These are phyloP conservation scores for Ascochyta viciae-villosae DNA, from an alignment of 2,329 filamentous ascomycete species.

Conservation along the genomic window DNA sequence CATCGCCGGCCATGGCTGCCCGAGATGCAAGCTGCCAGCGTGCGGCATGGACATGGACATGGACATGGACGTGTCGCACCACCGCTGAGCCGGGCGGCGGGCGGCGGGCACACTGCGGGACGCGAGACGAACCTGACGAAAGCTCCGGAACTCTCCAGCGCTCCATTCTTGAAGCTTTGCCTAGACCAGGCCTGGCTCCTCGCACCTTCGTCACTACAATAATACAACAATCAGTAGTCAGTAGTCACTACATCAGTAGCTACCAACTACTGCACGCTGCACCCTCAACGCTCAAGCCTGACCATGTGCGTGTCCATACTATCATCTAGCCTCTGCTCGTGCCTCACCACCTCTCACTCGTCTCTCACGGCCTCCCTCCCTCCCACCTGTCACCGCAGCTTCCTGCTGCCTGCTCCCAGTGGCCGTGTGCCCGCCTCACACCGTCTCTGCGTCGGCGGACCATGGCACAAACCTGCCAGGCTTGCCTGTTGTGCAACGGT, in stretches of 20 bases:
- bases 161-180: constrained; percentile 1
- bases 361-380: background rate
- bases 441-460: constrained; percentile 4
- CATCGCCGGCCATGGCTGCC: background rate
- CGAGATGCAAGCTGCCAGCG: background rate
- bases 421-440: constrained; percentile 10
- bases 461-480: constrained; percentile 6
- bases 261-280: too few relatives aligned
- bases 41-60: too few relatives aligned
- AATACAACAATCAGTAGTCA: too few relatives aligned
- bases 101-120: constrained; percentile 4
- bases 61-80: background rate
- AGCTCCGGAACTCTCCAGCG: constrained; percentile 5
- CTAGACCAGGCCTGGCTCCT: constrained; percentile 10
- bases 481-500: constrained; percentile 11
- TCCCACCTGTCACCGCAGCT: too few relatives aligned
- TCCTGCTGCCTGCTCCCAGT: background rate
- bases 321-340: too few relatives aligned
- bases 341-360: background rate
- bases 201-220: background rate
- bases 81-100: background rate
- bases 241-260: too few relatives aligned
- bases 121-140: constrained; percentile 5
- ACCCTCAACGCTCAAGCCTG: too few relatives aligned
- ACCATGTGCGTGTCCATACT: too few relatives aligned